phyloP scores from a whole-genome alignment of 495 filamentous ascomycete species.

The Annulohypoxylon stygium region DNA sequence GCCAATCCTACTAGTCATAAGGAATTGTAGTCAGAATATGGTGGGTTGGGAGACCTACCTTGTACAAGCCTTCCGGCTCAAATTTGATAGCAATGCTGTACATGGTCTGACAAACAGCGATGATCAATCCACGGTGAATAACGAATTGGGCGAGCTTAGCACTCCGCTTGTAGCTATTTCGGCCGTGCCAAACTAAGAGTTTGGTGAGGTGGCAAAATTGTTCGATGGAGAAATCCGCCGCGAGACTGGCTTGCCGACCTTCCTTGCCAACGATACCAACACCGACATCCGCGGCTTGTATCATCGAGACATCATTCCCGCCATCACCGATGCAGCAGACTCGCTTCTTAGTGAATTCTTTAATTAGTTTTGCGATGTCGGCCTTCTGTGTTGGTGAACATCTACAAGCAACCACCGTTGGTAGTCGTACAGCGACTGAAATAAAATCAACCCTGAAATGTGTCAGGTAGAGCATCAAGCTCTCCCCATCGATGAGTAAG shows the following conservation, averaged over 20 bases:
- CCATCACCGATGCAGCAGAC: constrained; percentile 98
- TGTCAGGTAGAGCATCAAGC: constrained; percentile 82
- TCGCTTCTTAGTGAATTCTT: constrained; percentile 89
- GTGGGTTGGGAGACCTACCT: constrained; percentile 55
- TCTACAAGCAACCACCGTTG: constrained; percentile 94
- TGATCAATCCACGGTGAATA: constrained; percentile 96
- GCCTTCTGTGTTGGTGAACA: constrained; percentile 99
- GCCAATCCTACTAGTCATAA: constrained; percentile 76
- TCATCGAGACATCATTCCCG: constrained; percentile 99
- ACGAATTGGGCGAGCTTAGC: constrained; percentile 98
- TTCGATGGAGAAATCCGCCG: constrained; percentile 94
- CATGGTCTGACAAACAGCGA: constrained; percentile 95
- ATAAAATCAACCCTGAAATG: constrained; percentile 89
- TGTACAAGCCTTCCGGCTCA: constrained; percentile 93
- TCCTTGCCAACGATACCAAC: constrained; percentile 99
- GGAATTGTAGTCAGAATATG: constrained; percentile 11
- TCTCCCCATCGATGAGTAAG: constrained; percentile 95
- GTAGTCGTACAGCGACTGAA: constrained; percentile 84
- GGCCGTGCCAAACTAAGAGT: constrained; percentile 96
- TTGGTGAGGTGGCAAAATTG: constrained; percentile 98
- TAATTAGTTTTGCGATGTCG: constrained; percentile 90
- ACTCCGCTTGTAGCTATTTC: constrained; percentile 95
- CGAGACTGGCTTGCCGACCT: constrained; percentile 92
- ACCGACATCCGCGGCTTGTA: constrained; percentile 96
- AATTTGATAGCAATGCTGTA: constrained; percentile 93